Conservation (phyloP, 257 asterid genomes). For the Anisodus tanguticus region DNA sequence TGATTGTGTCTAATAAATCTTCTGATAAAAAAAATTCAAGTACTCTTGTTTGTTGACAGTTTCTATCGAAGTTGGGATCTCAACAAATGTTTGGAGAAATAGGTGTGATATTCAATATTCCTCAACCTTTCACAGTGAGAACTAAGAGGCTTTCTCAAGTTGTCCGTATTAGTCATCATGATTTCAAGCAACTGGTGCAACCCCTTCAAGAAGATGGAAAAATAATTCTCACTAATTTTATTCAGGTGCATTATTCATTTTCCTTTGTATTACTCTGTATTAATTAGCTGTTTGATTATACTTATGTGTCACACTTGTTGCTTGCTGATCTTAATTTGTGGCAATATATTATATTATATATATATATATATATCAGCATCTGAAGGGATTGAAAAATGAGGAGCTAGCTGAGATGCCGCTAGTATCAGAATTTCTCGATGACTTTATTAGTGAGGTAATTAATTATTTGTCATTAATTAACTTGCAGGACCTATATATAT, state of each 20-base stretch:
- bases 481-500: neutral
- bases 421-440: slow-evolving; percentile 59
- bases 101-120: slow-evolving; percentile 82
- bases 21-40: neutral
- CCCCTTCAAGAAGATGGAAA: slow-evolving; percentile 69
- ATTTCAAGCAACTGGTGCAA: slow-evolving; percentile 85
- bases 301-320: neutral
- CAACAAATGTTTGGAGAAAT: slow-evolving; percentile 85
- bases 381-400: slow-evolving; percentile 66
- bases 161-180: slow-evolving; percentile 82
- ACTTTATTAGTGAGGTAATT: slow-evolving; percentile 67
- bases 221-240: slow-evolving; percentile 66
- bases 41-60: slow-evolving; percentile 43
- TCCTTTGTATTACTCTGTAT: neutral
- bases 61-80: slow-evolving; percentile 60
- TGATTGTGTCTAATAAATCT: neutral
- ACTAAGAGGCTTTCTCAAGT: slow-evolving; percentile 93
- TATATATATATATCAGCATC: slow-evolving; percentile 51
- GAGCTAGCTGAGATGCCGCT: slow-evolving; percentile 83
- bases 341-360: too few relatives aligned
- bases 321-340: neutral
- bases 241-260: slow-evolving; percentile 56
- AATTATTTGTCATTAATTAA: slow-evolving; percentile 13
- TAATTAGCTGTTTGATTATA: too few relatives aligned
- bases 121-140: slow-evolving; percentile 98